These are phyloP conservation scores for Ophiostoma sp. DNA, from an alignment of 2,329 filamentous ascomycete genomes.

Conservation along the genomic window DNA sequence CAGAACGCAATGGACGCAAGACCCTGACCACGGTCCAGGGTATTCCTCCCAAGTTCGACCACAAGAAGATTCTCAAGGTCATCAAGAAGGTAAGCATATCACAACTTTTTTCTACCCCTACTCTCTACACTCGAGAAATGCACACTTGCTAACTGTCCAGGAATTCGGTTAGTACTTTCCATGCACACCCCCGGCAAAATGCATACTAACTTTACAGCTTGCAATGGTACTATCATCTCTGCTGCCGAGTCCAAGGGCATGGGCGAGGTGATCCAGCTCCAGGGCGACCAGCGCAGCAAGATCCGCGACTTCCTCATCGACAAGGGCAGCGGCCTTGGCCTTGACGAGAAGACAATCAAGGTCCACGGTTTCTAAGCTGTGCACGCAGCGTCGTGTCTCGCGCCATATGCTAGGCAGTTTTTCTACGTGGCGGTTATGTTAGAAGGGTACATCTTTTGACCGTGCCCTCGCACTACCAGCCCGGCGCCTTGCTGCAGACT, in stretches of 20 bases:
- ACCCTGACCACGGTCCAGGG: conserved; percentile 99
- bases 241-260: conserved; percentile 29
- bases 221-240: conserved; percentile 30
- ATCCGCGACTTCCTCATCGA: conserved; percentile 78
- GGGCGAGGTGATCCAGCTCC: conserved; percentile 65
- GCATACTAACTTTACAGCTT: conserved; percentile 22
- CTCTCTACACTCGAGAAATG: background rate
- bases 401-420: conserved; percentile 19
- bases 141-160: background rate
- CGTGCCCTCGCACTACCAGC: conserved; percentile 7
- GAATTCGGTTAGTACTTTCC: conserved; percentile 16
- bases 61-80: conserved; percentile 99
- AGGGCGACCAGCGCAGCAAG: conserved; percentile 86
- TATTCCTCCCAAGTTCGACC: conserved; percentile 97
- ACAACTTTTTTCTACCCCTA: background rate
- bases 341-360: conserved; percentile 97
- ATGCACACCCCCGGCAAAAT: background rate
- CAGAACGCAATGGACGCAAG: conserved; percentile 99
- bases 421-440: conserved; percentile 10
- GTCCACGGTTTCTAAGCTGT: conserved; percentile 62
- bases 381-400: conserved; percentile 22
- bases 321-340: conserved; percentile 89
- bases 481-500: conserved; percentile 1
- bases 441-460: conserved; percentile 15
- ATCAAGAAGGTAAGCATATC: conserved; percentile 71